These are phyloP conservation scores for Carex littledalei DNA, from an alignment of 176 grass and related monocot genomes.

Conservation along the genomic window DNA sequence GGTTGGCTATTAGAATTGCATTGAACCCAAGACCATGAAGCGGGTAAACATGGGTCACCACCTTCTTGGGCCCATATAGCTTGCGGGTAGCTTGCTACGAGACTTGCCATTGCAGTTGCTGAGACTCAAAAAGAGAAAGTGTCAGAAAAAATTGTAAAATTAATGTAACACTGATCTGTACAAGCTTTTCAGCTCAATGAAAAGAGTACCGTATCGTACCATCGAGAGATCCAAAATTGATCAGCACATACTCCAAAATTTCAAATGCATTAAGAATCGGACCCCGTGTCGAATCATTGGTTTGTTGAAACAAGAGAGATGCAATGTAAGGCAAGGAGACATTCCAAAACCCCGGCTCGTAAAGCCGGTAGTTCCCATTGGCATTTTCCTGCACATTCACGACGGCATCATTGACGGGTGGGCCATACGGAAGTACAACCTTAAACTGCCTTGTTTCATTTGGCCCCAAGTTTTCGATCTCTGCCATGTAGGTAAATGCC, in stretches of 20 bases:
- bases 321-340: conserved; percentile 87
- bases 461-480: conserved; percentile 76
- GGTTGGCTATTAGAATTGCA: conserved; percentile 67
- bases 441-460: conserved; percentile 89
- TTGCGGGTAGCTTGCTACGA: conserved; percentile 44
- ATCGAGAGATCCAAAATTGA: conserved; percentile 77
- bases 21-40: conserved; percentile 87
- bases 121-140: conserved; percentile 6
- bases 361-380: conserved; percentile 68
- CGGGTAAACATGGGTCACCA: conserved; percentile 83
- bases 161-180: neutral
- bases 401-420: conserved; percentile 64
- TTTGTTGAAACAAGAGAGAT: conserved; percentile 70
- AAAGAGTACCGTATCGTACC: conserved; percentile 34
- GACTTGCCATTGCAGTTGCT: conserved; percentile 59
- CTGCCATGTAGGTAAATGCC: conserved; percentile 88
- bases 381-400: conserved; percentile 98
- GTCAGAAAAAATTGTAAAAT: neutral
- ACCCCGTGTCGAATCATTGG: conserved; percentile 78
- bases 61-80: conserved; percentile 70
- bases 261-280: conserved; percentile 96
- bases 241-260: conserved; percentile 71
- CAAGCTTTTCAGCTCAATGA: neutral
- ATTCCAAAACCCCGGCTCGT: conserved; percentile 81
- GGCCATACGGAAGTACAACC: conserved; percentile 72